These are phyloP conservation scores for Aspergillus sp. DNA, from an alignment of 2,329 filamentous ascomycete species.

Conservation along the genomic window DNA sequence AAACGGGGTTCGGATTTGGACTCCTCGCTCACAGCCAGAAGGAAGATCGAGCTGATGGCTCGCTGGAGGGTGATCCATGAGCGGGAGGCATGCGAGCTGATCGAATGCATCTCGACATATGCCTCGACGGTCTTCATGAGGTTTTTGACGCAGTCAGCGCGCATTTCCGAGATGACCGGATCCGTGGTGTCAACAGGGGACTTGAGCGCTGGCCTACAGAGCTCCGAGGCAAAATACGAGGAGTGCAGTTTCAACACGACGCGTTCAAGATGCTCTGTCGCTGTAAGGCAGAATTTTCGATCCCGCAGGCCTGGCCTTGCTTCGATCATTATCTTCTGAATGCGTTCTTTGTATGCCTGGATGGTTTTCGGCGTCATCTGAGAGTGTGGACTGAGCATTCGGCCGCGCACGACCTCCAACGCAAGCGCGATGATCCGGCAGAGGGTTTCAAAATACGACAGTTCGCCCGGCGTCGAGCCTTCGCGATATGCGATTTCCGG, in stretches of 20 bases:
- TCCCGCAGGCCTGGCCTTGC: conserved; percentile 51
- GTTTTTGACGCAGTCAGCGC: conserved; percentile 48
- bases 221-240: conserved; percentile 55
- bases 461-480: conserved; percentile 40
- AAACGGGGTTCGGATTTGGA: conserved; percentile 34
- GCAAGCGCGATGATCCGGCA: conserved; percentile 47
- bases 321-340: conserved; percentile 51
- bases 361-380: conserved; percentile 49
- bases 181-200: conserved; percentile 39
- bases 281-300: conserved; percentile 32
- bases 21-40: conserved; percentile 40
- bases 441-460: conserved; percentile 52
- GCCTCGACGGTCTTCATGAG: conserved; percentile 51
- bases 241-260: conserved; percentile 54
- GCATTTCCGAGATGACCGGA: conserved; percentile 33
- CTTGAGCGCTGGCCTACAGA: conserved; percentile 54
- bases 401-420: conserved; percentile 52
- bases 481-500: conserved; percentile 44
- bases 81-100: conserved; percentile 36
- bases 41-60: conserved; percentile 41
- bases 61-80: conserved; percentile 42
- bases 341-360: conserved; percentile 48
- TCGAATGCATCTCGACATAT: conserved; percentile 48
- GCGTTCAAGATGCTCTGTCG: conserved; percentile 50
- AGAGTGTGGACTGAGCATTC: conserved; percentile 46